Conservation (phyloP, 2,329 filamentous ascomycete species). For the Keithomyces neogunnii region DNA sequence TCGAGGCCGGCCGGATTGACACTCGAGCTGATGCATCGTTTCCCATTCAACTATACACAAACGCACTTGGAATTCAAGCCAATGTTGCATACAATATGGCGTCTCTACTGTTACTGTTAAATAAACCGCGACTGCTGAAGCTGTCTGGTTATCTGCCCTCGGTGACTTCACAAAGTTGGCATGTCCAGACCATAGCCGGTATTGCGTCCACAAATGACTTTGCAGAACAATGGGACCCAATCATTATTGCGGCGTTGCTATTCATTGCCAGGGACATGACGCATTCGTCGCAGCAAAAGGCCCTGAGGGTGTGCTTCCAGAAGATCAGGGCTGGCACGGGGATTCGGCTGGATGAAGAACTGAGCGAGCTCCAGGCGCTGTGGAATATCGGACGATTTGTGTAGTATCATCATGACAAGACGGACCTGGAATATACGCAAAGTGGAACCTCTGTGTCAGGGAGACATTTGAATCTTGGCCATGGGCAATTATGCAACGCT, state of each 20-base stretch:
- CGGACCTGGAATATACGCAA: neutral
- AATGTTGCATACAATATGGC: conserved; percentile 14
- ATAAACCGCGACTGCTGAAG: conserved; percentile 14
- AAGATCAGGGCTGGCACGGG: conserved; percentile 5
- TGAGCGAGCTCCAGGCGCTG: conserved; percentile 3
- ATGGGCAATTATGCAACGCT: no score
- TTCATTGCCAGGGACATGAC: conserved; percentile 17
- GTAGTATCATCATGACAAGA: neutral
- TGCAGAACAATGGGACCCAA: conserved; percentile 23
- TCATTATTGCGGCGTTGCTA: conserved; percentile 18
- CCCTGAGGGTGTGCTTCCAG: conserved; percentile 12
- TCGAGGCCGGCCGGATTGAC: conserved; percentile 13
- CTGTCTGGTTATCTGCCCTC: conserved; percentile 5
- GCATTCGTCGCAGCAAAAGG: conserved; percentile 17
- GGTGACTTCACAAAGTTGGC: conserved; percentile 15
- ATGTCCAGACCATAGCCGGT: conserved; percentile 21
- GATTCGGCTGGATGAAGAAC: conserved; percentile 11
- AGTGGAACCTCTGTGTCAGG: no score
- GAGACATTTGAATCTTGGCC: no score
- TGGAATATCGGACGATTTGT: conserved; percentile 1
- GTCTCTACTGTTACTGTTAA: conserved; percentile 12
- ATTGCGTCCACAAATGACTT: conserved; percentile 20
- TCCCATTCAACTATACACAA: conserved; percentile 13
- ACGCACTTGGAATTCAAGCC: conserved; percentile 12
- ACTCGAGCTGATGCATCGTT: conserved; percentile 11